phyloP scores from a whole-genome alignment of 2,329 filamentous ascomycete species.

The Fusarium tricinctum region DNA sequence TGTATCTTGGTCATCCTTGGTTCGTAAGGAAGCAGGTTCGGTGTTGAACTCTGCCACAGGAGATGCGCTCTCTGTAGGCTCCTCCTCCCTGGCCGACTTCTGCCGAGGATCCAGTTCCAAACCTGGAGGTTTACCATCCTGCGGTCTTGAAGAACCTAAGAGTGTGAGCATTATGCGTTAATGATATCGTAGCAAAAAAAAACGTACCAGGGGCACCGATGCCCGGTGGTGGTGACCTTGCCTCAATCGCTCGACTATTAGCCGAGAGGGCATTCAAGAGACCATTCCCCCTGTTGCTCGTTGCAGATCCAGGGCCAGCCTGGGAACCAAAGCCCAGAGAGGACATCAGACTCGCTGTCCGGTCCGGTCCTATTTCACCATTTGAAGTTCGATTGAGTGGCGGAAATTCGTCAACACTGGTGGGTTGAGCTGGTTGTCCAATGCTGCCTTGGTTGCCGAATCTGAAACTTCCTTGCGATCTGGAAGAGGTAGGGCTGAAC shows the following conservation, averaged over 20 bases:
- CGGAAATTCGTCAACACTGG: slow-evolving; percentile 72
- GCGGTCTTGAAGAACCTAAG: slow-evolving; percentile 56
- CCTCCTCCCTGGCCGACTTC: slow-evolving; percentile 61
- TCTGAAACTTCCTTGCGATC: slow-evolving; percentile 65
- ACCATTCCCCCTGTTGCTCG: slow-evolving; percentile 69
- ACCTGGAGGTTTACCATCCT: slow-evolving; percentile 59
- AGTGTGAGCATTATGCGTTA: slow-evolving; percentile 42
- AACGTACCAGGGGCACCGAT: slow-evolving; percentile 55
- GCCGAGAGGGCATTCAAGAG: slow-evolving; percentile 75
- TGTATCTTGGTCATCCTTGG: slow-evolving; percentile 60
- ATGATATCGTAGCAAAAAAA: background rate
- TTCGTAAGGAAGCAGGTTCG: slow-evolving; percentile 57
- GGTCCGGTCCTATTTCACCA: slow-evolving; percentile 71
- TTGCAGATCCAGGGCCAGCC: slow-evolving; percentile 54
- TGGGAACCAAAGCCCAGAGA: slow-evolving; percentile 68
- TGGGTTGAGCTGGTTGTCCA: slow-evolving; percentile 62
- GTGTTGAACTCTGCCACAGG: slow-evolving; percentile 64
- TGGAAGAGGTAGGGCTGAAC: slow-evolving; percentile 60
- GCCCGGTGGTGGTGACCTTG: slow-evolving; percentile 64
- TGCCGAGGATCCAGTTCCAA: slow-evolving; percentile 62
- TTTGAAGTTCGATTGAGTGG: slow-evolving; percentile 70
- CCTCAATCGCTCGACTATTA: slow-evolving; percentile 65
- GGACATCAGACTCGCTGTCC: slow-evolving; percentile 65
- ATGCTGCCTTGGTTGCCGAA: slow-evolving; percentile 65
- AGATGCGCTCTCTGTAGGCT: slow-evolving; percentile 56